These are phyloP conservation scores for Plenodomus tracheiphilus DNA, from an alignment of 2,329 filamentous ascomycete genomes.

Conservation along the genomic window DNA sequence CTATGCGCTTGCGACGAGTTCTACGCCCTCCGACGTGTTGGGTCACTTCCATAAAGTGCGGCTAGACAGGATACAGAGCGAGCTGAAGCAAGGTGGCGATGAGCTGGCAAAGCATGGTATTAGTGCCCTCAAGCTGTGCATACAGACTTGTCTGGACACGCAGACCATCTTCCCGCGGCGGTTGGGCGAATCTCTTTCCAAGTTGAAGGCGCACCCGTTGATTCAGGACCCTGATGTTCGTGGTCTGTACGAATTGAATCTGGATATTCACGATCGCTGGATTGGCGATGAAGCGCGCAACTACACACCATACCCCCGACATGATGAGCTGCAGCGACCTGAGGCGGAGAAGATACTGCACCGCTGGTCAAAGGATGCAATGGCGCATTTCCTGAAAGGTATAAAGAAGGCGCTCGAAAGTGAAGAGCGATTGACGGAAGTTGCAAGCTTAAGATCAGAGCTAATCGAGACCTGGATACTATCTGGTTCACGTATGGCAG, in stretches of 20 bases:
- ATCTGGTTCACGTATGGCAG: conserved; percentile 65
- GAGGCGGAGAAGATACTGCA: conserved; percentile 48
- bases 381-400: conserved; percentile 56
- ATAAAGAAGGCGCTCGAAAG: conserved; percentile 62
- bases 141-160: conserved; percentile 75
- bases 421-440: conserved; percentile 67
- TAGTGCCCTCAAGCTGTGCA: conserved; percentile 71
- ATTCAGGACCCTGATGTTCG: conserved; percentile 71
- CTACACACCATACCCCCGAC: conserved; percentile 84
- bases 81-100: conserved; percentile 57
- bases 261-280: conserved; percentile 80
- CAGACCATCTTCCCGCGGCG: conserved; percentile 74
- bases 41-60: conserved; percentile 77
- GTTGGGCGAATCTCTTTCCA: conserved; percentile 69
- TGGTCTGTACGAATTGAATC: conserved; percentile 68
- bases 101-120: conserved; percentile 60
- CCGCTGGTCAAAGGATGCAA: conserved; percentile 47
- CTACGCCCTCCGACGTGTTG: conserved; percentile 76
- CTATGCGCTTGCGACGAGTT: conserved; percentile 79
- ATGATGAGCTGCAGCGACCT: conserved; percentile 64
- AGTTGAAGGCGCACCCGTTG: conserved; percentile 70
- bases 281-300: conserved; percentile 79
- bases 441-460: conserved; percentile 70
- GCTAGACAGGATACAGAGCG: conserved; percentile 66
- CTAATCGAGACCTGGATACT: conserved; percentile 77